A percentile compares a stretch with the other conserved stretches of the same genome.
Evolutionary conservation across 1,139 yeast genomes (phyloP).

Genomic region (Geotrichum histeridarum): DNA sequence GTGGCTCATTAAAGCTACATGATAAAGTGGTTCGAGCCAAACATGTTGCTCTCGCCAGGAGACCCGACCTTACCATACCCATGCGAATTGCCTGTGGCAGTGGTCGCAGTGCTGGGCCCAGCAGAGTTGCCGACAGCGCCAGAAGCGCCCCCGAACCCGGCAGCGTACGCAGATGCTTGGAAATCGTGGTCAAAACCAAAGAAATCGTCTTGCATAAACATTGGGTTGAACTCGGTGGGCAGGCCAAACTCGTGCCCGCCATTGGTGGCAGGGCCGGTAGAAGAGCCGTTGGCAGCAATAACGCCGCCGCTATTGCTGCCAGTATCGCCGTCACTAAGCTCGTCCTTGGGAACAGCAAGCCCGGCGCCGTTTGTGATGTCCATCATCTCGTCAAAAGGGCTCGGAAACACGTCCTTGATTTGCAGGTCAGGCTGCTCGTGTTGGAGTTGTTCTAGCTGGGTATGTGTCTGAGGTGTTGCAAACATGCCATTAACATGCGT

Average conservation of each 20-base stretch:
- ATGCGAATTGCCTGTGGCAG: too few relatives aligned
- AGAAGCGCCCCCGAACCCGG: too few relatives aligned
- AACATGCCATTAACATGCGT: neutral
- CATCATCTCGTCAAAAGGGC: constrained; percentile 7
- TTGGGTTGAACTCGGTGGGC: neutral
- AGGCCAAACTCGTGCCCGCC: neutral
- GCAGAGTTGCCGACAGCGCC: too few relatives aligned
- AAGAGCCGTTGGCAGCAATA: too few relatives aligned
- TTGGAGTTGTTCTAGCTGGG: neutral
- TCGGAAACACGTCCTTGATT: constrained; percentile 11
- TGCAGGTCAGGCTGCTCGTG: neutral
- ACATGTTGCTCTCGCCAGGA: too few relatives aligned
- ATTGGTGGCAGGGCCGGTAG: neutral
- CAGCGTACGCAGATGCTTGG: too few relatives aligned
- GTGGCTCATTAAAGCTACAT: too few relatives aligned
- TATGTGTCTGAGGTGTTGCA: neutral
- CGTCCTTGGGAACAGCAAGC: neutral
- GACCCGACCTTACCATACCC: too few relatives aligned
- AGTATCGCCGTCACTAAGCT: neutral
- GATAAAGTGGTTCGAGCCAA: too few relatives aligned
- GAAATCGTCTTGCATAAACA: neutral
- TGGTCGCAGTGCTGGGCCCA: too few relatives aligned
- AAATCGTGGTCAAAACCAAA: neutral
- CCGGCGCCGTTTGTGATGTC: too few relatives aligned
- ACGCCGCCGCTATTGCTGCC: neutral